Evolutionary conservation across 495 filamentous ascomycete species (phyloP), one percentile per base, ranked within the genome.

Genomic region (Ramalina peruviana): DNA sequence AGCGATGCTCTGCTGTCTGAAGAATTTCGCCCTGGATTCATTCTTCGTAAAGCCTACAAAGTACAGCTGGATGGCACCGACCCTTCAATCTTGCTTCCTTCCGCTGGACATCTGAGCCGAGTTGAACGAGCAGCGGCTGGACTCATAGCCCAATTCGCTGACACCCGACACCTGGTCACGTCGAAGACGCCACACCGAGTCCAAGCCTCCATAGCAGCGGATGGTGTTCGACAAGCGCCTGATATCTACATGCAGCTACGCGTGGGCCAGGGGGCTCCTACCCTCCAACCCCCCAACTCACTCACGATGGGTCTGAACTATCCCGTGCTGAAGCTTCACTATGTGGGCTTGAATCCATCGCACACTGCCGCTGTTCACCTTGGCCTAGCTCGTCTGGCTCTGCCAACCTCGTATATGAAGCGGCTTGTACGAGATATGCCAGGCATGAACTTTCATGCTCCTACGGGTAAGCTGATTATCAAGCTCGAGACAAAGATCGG

Each of bases 401-500:
- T 68, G 11, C 55, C 58, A 19, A 50, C 61, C 47, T 64, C 63
- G 15, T 66, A 67, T 39, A 68, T 78, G 44, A 62, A 61, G 16
- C 64, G 68, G 7, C 69, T 82, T 21, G 65, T 68, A 26, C 67
- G 68, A 9, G 69, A 64, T 27, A 64, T 77, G 20, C 80, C 82
- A 51, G 65, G 67, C 6, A 74, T 85, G 40, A 65, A 67, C 6
- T 83, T 83, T 60, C 70, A 79, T 51, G 62, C 69, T 12, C 54
- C 57, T 3, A 63, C 65, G 1, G 83, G 82, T 3, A 67, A 68
- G 16, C 83, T 88, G 54, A 70, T 70, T 12, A 66, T 87, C 30
- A 67, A 70, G 7, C 57, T 88, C 15, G 67, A 70, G 7, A 72
- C 74, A 10, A 62, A 69, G 12, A 71, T 85, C 45, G 81, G 81